Percentiles rank a stretch among this genome's conserved stretches.
These are phyloP conservation scores for Pythium inflatum DNA, from an alignment of 352 stramenopile genomes.

Conservation along the genomic window DNA sequence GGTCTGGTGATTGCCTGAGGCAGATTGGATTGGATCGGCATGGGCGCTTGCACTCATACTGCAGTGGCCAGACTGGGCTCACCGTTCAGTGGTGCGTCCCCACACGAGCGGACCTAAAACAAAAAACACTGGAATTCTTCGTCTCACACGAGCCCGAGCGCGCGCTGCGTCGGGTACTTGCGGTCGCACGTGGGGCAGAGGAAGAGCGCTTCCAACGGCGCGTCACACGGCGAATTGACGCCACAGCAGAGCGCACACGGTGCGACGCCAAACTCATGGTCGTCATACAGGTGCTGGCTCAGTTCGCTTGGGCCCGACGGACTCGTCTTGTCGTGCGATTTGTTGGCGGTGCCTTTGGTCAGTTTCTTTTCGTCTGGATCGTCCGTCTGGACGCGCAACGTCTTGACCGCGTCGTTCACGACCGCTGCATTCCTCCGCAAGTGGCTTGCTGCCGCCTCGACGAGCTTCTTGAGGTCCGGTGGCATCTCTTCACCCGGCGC, in stretches of 20 bases:
- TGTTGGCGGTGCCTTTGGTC: not conserved
- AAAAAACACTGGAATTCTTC: too few species aligned
- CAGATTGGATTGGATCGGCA: too few species aligned
- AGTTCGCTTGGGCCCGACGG: slow-evolving; percentile 56
- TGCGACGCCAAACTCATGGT: slow-evolving; percentile 37
- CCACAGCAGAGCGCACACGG: slow-evolving; percentile 71
- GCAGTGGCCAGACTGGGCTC: too few species aligned
- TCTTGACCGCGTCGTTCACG: slow-evolving; percentile 2
- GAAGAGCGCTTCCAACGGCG: slow-evolving; percentile 62
- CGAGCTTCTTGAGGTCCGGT: slow-evolving; percentile 15
- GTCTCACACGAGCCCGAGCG: slow-evolving; percentile 52
- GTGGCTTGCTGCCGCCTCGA: slow-evolving; percentile 21
- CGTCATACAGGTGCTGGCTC: slow-evolving; percentile 34
- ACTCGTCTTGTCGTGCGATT: slow-evolving; percentile 42
- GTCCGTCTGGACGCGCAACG: slow-evolving; percentile 12
- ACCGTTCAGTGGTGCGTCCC: too few species aligned
- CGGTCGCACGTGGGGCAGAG: slow-evolving; percentile 69
- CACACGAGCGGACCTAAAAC: too few species aligned
- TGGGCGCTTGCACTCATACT: too few species aligned
- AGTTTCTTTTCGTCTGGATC: slow-evolving; percentile 19
- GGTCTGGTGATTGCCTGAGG: too few species aligned
- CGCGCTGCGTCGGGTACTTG: slow-evolving; percentile 82
- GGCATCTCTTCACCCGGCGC: slow-evolving; percentile 18
- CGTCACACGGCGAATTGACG: slow-evolving; percentile 43
- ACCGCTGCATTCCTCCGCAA: not conserved